These are phyloP conservation scores for Oryza meridionalis DNA, from an alignment of 176 grass and related monocot genomes.

Conservation along the genomic window DNA sequence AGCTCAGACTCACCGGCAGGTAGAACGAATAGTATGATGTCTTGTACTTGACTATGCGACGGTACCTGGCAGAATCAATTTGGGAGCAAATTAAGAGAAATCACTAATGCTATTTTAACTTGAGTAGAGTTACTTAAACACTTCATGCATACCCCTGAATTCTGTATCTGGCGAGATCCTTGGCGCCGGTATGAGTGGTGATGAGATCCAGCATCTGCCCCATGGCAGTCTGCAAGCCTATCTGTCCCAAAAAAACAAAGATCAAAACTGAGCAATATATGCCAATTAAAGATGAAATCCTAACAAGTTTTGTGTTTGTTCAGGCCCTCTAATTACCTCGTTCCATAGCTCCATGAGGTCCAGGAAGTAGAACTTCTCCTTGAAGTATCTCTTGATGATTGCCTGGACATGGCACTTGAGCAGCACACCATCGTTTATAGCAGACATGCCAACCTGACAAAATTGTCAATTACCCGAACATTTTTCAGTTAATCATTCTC, in stretches of 20 bases:
- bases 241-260: conserved; percentile 38
- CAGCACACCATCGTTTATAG: conserved; percentile 68
- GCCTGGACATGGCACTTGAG: conserved; percentile 67
- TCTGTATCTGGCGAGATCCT: conserved; percentile 62
- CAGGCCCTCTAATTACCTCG: conserved; percentile 33
- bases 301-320: not conserved
- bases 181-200: conserved; percentile 59
- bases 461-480: not conserved
- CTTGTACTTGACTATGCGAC: conserved; percentile 74
- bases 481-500: not conserved
- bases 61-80: conserved; percentile 48
- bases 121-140: not conserved
- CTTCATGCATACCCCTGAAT: conserved; percentile 45
- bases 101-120: not conserved
- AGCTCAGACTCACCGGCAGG: conserved; percentile 51
- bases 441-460: conserved; percentile 60
- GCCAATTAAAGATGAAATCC: not conserved
- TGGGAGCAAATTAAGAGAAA: not conserved
- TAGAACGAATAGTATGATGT: conserved; percentile 79
- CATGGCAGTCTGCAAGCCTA: conserved; percentile 66
- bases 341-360: conserved; percentile 67
- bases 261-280: not conserved
- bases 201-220: conserved; percentile 78
- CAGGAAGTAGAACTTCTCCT: conserved; percentile 53
- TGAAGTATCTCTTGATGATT: conserved; percentile 72